Evolutionary conservation across 208 protist species (phyloP).

Genomic region (Porcisia hertigi): DNA sequence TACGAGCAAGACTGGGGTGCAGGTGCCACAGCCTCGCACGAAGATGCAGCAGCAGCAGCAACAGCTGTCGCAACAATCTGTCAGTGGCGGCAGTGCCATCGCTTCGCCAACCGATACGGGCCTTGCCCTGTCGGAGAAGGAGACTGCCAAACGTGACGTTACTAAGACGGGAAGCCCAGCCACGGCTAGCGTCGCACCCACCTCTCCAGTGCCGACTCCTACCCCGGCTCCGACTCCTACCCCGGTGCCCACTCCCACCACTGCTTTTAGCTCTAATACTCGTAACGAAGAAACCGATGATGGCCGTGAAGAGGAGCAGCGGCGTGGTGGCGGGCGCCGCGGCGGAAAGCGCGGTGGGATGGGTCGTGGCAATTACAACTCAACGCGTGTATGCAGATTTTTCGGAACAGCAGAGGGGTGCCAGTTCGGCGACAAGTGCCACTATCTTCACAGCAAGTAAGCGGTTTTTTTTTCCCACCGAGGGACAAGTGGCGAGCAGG

Average conservation of each 20-base stretch:
- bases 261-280: constrained; percentile 15
- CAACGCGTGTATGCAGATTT: constrained; percentile 34
- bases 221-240: neutral
- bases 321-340: constrained; percentile 29
- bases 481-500: neutral
- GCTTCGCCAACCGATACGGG: constrained; percentile 34
- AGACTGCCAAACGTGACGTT: constrained; percentile 28
- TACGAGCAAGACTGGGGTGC: constrained; percentile 32
- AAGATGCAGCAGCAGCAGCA: constrained; percentile 52
- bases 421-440: constrained; percentile 48
- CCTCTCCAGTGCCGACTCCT: constrained; percentile 2
- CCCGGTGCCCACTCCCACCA: constrained; percentile 9
- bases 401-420: constrained; percentile 43
- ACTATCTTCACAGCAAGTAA: constrained; percentile 39
- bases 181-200: neutral
- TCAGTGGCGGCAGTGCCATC: constrained; percentile 13
- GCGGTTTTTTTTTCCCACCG: neutral
- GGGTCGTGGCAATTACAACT: constrained; percentile 13
- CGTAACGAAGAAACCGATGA: constrained; percentile 29
- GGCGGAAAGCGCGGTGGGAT: constrained; percentile 26
- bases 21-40: constrained; percentile 71
- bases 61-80: constrained; percentile 25
- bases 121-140: constrained; percentile 25
- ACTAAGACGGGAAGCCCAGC: constrained; percentile 11
- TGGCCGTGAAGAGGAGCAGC: constrained; percentile 31